A percentile compares a stretch with the other conserved stretches of the same genome.
Evolutionary conservation across 768 basidiomycete species (phyloP).

Genomic region (Candolleomyces eurysporus): DNA sequence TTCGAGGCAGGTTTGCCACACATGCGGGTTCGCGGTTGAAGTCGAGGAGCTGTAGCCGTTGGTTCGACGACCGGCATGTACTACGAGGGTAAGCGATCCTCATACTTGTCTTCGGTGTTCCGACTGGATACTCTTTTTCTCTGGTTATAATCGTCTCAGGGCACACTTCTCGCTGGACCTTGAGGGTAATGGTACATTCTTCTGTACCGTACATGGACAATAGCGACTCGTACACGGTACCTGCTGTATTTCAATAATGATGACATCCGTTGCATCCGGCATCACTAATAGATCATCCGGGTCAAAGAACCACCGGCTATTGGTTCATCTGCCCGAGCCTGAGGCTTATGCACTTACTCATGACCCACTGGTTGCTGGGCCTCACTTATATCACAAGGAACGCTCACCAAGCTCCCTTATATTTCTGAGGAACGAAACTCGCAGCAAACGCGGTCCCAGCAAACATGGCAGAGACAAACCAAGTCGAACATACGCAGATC

Average conservation of each 20-base stretch:
- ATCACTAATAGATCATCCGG: background rate
- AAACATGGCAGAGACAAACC: conserved; percentile 32
- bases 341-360: background rate
- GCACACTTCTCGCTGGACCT: no score
- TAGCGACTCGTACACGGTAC: no score
- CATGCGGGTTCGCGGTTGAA: conserved; percentile 90
- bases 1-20: conserved; percentile 75
- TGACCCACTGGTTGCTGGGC: no score
- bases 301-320: background rate
- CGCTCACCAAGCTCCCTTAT: background rate
- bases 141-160: no score
- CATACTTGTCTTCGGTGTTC: no score
- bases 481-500: conserved; percentile 65
- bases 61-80: no score
- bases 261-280: background rate
- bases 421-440: no score
- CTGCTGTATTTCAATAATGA: background rate
- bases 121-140: no score
- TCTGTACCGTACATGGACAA: no score
- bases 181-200: no score
- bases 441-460: background rate
- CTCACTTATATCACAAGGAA: background rate
- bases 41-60: conserved; percentile 69
- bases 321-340: background rate
- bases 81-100: no score